These are phyloP conservation scores for Floccularia luteovirens DNA, from an alignment of 768 basidiomycete genomes.

Conservation along the genomic window DNA sequence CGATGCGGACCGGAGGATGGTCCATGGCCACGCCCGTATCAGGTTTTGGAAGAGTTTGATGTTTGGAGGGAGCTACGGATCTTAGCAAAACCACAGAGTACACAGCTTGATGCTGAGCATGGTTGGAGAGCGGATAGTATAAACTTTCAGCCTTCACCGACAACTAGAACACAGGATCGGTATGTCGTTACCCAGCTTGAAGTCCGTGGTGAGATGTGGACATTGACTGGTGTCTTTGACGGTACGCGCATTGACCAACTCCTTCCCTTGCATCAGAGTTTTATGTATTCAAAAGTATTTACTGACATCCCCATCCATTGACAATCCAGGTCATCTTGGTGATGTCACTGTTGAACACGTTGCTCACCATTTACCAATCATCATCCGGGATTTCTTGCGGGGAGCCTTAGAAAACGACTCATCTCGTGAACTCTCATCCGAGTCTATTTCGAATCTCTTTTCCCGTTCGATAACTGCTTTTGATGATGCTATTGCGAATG, in stretches of 20 bases:
- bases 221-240: slow-evolving; percentile 66
- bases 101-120: slow-evolving; percentile 22
- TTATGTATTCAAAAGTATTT: not conserved
- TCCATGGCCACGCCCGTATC: slow-evolving; percentile 56
- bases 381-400: slow-evolving; percentile 51
- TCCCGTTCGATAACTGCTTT: slow-evolving; percentile 52
- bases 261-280: not conserved
- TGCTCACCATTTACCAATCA: slow-evolving; percentile 59
- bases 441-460: slow-evolving; percentile 47
- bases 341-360: slow-evolving; percentile 67
- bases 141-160: slow-evolving; percentile 60
- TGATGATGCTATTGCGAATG: slow-evolving; percentile 61
- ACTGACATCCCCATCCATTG: slow-evolving; percentile 6
- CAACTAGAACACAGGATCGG: slow-evolving; percentile 52
- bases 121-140: slow-evolving; percentile 45
- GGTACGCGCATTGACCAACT: slow-evolving; percentile 32
- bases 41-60: slow-evolving; percentile 38
- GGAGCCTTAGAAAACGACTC: slow-evolving; percentile 31
- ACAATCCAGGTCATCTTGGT: slow-evolving; percentile 50
- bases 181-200: slow-evolving; percentile 52
- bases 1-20: slow-evolving; percentile 58
- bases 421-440: slow-evolving; percentile 31
- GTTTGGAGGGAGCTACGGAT: slow-evolving; percentile 45
- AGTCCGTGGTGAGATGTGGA: slow-evolving; percentile 49
- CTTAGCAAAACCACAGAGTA: slow-evolving; percentile 44